phyloP scores from a whole-genome alignment of 2,329 filamentous ascomycete species.

The Camillea tinctor region DNA sequence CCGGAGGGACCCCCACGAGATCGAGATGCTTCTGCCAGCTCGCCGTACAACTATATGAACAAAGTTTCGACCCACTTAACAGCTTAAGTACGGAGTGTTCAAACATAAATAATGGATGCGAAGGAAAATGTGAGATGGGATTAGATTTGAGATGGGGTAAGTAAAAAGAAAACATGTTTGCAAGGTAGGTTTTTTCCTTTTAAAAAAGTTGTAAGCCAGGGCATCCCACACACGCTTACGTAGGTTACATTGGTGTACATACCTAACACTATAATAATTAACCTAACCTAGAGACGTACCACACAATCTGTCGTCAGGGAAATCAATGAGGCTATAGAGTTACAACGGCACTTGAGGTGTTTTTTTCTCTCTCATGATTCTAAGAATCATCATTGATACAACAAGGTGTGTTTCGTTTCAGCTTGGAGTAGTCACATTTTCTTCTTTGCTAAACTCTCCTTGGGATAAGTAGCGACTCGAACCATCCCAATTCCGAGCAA shows the following conservation, averaged over 20 bases:
- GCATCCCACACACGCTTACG: not conserved
- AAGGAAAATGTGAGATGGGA: not conserved
- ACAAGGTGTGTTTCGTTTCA: not conserved
- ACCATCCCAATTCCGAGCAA: not conserved
- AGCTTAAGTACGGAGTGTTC: not conserved
- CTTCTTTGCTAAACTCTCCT: slow-evolving; percentile 1
- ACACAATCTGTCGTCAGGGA: not conserved
- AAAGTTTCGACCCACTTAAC: not conserved
- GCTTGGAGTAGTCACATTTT: not conserved
- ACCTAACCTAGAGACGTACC: no score
- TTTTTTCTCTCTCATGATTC: not conserved
- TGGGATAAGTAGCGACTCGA: not conserved
- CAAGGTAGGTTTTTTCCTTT: no score
- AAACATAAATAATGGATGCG: not conserved
- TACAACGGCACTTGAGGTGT: not conserved
- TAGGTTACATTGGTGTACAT: no score
- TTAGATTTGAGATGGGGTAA: not conserved
- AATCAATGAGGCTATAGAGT: not conserved
- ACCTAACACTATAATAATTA: no score
- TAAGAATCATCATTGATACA: not conserved
- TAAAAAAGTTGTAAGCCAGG: no score
- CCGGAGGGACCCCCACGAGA: not conserved
- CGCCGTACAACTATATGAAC: slow-evolving; percentile 12
- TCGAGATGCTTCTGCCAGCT: slow-evolving; percentile 8
- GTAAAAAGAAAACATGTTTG: slow-evolving; percentile 1